Conservation (phyloP, 352 stramenopile genomes). For the Globisporangium camurandrum region DNA sequence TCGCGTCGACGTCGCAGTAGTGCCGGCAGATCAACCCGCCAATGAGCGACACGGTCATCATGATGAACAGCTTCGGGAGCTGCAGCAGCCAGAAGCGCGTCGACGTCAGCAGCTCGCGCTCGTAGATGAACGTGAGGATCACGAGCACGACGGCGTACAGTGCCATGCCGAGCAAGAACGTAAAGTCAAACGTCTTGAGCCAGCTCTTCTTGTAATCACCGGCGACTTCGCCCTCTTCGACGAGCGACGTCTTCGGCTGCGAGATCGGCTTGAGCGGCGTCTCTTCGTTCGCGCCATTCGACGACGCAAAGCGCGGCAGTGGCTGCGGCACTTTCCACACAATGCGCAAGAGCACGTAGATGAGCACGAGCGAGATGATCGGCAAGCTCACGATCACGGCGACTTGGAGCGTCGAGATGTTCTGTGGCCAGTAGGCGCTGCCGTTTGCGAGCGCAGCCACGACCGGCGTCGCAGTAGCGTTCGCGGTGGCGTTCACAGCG, state of each 20-base stretch:
- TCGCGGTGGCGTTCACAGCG: slow-evolving; percentile 4
- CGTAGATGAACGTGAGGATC: slow-evolving; percentile 39
- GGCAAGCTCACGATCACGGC: slow-evolving; percentile 31
- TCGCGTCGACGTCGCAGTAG: slow-evolving; percentile 73
- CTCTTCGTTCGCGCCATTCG: slow-evolving; percentile 31
- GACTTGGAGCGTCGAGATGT: slow-evolving; percentile 12
- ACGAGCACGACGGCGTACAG: slow-evolving; percentile 33
- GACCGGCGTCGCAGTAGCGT: slow-evolving; percentile 13
- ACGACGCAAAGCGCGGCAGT: slow-evolving; percentile 24
- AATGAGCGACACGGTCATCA: slow-evolving; percentile 50
- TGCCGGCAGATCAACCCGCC: slow-evolving; percentile 71
- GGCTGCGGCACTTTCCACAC: slow-evolving; percentile 49
- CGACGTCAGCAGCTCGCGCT: slow-evolving; percentile 32
- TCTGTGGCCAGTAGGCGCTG: slow-evolving; percentile 16
- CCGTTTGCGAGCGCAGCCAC: slow-evolving; percentile 1
- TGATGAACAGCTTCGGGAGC: slow-evolving; percentile 41
- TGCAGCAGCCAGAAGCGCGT: slow-evolving; percentile 38
- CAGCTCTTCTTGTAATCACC: slow-evolving; percentile 52
- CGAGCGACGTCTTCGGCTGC: slow-evolving; percentile 34
- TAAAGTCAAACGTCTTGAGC: slow-evolving; percentile 46
- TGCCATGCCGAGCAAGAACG: slow-evolving; percentile 48
- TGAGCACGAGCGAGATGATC: slow-evolving; percentile 36
- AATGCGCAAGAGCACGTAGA: slow-evolving; percentile 54
- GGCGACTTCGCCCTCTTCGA: slow-evolving; percentile 46
- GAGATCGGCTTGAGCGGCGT: slow-evolving; percentile 24